Percentiles rank a stretch among this genome's conserved stretches.
Conservation (phyloP, 306 rosid genomes). For the Prunus fruticosa region DNA sequence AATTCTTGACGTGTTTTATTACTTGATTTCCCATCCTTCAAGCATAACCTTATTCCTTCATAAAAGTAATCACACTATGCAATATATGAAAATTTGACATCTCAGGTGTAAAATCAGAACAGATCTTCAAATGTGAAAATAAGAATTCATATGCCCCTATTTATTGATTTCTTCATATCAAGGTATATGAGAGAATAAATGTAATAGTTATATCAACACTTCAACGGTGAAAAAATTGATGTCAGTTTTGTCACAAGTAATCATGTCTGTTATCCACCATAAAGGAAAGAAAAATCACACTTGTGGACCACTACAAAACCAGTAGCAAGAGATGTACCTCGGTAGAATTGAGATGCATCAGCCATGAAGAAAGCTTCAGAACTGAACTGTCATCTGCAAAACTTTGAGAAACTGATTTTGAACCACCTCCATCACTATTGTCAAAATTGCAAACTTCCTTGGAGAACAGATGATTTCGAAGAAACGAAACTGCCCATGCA, state of each 20-base stretch:
- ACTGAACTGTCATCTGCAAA: conserved; percentile 69
- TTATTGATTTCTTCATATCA: neutral
- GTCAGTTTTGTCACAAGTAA: neutral
- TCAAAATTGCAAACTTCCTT: conserved; percentile 45
- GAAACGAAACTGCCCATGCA: conserved; percentile 81
- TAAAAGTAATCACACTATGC: neutral
- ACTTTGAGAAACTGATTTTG: conserved; percentile 53
- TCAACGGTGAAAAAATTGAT: neutral
- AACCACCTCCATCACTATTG: conserved; percentile 36
- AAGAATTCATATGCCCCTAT: neutral
- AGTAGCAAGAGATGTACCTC: conserved; percentile 46
- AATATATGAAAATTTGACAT: neutral
- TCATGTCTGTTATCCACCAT: neutral
- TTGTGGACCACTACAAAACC: neutral
- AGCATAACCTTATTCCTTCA: neutral
- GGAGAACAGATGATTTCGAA: conserved; percentile 63
- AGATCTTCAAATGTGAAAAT: neutral
- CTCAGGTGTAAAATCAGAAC: neutral
- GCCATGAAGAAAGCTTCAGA: conserved; percentile 67
- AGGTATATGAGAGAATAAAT: neutral
- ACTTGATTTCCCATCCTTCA: neutral
- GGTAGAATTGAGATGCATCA: conserved; percentile 54
- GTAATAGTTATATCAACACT: neutral
- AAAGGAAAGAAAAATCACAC: neutral
- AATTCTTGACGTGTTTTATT: neutral